Conservation (phyloP, 2,329 filamentous ascomycete species). For the Aspergillus sp. region DNA sequence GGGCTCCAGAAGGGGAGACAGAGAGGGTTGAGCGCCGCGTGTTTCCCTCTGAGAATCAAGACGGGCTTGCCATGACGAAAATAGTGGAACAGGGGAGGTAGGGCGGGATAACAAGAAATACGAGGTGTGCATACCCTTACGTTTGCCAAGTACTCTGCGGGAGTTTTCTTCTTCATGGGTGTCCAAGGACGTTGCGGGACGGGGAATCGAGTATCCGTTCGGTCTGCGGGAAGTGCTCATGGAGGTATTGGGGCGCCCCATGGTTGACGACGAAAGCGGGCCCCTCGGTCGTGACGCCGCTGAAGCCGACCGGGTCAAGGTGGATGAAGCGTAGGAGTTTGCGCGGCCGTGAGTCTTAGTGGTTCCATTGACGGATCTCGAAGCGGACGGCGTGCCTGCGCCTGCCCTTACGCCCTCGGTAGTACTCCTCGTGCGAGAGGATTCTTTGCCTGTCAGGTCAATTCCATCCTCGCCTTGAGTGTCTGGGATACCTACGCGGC, state of each 20-base stretch:
- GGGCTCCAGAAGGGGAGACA: neutral
- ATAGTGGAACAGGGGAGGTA: constrained; percentile 14
- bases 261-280: constrained; percentile 57
- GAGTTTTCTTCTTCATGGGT: constrained; percentile 37
- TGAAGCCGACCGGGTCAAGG: constrained; percentile 39
- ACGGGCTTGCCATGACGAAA: neutral
- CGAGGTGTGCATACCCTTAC: constrained; percentile 53
- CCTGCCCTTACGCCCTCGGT: constrained; percentile 40
- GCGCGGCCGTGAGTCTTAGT: constrained; percentile 41
- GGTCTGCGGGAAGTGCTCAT: constrained; percentile 52
- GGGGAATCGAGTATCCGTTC: constrained; percentile 43
- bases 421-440: constrained; percentile 50
- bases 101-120: constrained; percentile 30
- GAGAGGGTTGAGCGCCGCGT: neutral
- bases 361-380: constrained; percentile 40
- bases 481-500: constrained; percentile 28
- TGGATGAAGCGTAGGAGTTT: constrained; percentile 37
- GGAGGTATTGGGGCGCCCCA: constrained; percentile 54
- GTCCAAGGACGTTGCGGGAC: constrained; percentile 45
- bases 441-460: constrained; percentile 42
- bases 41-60: constrained; percentile 11
- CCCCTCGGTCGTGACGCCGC: constrained; percentile 47
- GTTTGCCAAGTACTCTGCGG: constrained; percentile 43
- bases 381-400: constrained; percentile 22
- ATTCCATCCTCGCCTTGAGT: constrained; percentile 8